These are phyloP conservation scores for Cymbidium sinense DNA, from an alignment of 106 monocot species.

Conservation along the genomic window DNA sequence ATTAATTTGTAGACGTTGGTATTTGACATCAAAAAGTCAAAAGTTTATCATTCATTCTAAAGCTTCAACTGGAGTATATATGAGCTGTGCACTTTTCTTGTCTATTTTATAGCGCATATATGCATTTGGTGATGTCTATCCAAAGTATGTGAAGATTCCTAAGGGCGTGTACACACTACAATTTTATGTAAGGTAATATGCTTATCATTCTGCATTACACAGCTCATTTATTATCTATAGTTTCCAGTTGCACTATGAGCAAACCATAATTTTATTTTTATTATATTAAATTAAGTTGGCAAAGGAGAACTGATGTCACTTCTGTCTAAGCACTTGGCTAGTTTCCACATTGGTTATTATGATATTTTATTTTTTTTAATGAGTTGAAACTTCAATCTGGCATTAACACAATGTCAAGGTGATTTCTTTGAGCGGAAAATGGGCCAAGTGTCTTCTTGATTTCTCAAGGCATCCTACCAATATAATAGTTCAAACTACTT, in stretches of 20 bases:
- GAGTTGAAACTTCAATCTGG: not conserved
- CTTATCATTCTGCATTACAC: not conserved
- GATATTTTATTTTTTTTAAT: not conserved
- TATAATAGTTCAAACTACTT: not conserved
- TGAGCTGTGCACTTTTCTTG: not conserved
- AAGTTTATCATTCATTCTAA: not conserved
- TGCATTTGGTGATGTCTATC: constrained; percentile 87
- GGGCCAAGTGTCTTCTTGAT: not conserved
- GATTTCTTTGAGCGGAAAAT: not conserved
- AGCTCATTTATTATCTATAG: not conserved
- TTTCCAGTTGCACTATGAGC: not conserved
- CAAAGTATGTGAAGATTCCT: constrained; percentile 76
- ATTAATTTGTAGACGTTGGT: not conserved
- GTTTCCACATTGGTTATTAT: not conserved
- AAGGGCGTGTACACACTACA: constrained; percentile 83
- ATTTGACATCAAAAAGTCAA: not conserved
- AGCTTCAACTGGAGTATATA: not conserved
- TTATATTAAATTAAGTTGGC: not conserved
- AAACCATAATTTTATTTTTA: not conserved
- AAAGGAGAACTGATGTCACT: not conserved
- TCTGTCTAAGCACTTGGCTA: not conserved
- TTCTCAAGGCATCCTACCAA: not conserved
- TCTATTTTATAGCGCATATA: constrained; percentile 57
- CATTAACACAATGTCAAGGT: not conserved
- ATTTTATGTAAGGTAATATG: constrained; percentile 66